A percentile compares a stretch with the other conserved stretches of the same genome.
These are phyloP conservation scores for Lodderomyces elongisporus DNA, from an alignment of 1,139 yeast species.

Conservation along the genomic window DNA sequence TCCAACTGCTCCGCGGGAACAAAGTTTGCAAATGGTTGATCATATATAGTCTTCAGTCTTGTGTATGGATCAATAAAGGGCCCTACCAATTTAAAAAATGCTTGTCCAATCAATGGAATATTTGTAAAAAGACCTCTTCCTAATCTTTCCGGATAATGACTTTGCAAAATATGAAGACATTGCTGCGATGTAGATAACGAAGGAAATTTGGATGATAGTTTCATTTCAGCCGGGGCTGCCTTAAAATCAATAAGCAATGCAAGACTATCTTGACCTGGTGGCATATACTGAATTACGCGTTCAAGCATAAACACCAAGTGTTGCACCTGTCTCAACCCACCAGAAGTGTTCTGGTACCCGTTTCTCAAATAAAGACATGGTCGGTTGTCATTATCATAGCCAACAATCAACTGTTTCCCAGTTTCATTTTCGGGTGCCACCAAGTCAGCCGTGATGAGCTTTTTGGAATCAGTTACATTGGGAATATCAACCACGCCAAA, in stretches of 20 bases:
- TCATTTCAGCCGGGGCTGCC: constrained; percentile 43
- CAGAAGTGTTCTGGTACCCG: constrained; percentile 89
- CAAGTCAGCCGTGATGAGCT: constrained; percentile 52
- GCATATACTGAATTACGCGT: constrained; percentile 87
- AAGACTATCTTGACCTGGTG: constrained; percentile 88
- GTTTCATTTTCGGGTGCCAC: constrained; percentile 72
- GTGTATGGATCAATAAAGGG: constrained; percentile 96
- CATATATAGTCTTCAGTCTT: constrained; percentile 84
- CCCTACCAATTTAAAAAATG: constrained; percentile 80
- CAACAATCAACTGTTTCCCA: constrained; percentile 85
- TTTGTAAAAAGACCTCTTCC: constrained; percentile 89
- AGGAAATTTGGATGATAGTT: constrained; percentile 39
- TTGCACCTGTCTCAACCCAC: constrained; percentile 84
- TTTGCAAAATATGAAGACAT: constrained; percentile 81
- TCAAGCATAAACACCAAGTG: constrained; percentile 90
- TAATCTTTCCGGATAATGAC: constrained; percentile 92
- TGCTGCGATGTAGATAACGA: constrained; percentile 56
- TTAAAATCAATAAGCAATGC: constrained; percentile 89
- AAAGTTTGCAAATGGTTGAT: constrained; percentile 68
- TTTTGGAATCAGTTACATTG: constrained; percentile 32
- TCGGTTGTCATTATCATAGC: constrained; percentile 82
- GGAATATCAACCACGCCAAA: constrained; percentile 73
- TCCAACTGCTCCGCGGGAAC: constrained; percentile 82
- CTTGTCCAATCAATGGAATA: constrained; percentile 89
- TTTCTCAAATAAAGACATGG: constrained; percentile 88